Percentiles rank a stretch among this genome's conserved stretches.
Evolutionary conservation across 495 filamentous ascomycete species (phyloP).

Genomic region (Hypoxylon lienhwacheense): DNA sequence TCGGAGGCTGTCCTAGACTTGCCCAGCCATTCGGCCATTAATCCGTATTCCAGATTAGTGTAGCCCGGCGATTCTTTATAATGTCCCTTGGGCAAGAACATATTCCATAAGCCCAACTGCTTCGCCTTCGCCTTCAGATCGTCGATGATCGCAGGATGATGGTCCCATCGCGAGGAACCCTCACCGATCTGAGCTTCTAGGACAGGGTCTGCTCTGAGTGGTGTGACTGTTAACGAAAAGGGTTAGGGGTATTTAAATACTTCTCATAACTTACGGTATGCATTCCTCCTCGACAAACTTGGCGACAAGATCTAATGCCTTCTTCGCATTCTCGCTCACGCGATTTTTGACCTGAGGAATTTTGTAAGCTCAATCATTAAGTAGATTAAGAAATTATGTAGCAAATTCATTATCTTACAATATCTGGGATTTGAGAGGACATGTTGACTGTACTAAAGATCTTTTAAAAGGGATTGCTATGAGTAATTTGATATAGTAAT

Average conservation of each 20-base stretch:
- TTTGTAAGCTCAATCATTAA: conserved; percentile 34
- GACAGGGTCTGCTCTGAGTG: conserved; percentile 66
- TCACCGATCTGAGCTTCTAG: conserved; percentile 77
- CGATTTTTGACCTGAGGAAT: conserved; percentile 52
- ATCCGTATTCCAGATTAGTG: conserved; percentile 86
- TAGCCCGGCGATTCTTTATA: conserved; percentile 92
- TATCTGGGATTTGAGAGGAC: conserved; percentile 67
- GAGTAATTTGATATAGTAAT: too few relatives aligned
- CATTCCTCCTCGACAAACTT: conserved; percentile 98
- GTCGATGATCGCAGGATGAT: conserved; percentile 80
- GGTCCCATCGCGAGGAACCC: conserved; percentile 71
- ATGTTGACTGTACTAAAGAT: too few relatives aligned
- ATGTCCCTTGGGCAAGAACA: conserved; percentile 93
- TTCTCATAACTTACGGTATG: conserved; percentile 60
- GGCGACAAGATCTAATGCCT: conserved; percentile 70
- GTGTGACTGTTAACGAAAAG: conserved; percentile 24
- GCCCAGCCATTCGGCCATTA: conserved; percentile 91
- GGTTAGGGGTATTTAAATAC: conserved; percentile 20
- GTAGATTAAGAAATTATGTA: conserved; percentile 1
- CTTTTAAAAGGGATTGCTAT: too few relatives aligned
- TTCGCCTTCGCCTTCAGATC: conserved; percentile 82
- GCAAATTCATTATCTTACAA: conserved; percentile 53
- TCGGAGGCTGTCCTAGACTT: conserved; percentile 78
- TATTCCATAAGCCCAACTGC: conserved; percentile 92
- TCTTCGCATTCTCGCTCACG: conserved; percentile 80